A percentile compares a stretch with the other conserved stretches of the same genome.
phyloP scores from a whole-genome alignment of 2,329 filamentous ascomycete species.

The Fusarium cicatricum region DNA sequence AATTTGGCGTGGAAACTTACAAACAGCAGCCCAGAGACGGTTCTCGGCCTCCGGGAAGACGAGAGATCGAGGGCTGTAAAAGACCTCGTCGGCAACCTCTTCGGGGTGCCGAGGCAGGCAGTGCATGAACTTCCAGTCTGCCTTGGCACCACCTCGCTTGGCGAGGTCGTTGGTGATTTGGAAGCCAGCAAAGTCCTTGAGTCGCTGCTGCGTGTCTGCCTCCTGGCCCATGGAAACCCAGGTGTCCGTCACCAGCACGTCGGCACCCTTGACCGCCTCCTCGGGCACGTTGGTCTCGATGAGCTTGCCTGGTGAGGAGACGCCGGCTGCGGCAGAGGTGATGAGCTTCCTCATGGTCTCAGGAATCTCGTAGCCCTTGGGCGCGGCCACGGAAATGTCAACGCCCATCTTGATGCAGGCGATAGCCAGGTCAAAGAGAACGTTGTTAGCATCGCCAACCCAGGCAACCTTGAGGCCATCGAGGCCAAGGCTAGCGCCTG shows the following conservation, averaged over 20 bases:
- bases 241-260: conserved; percentile 94
- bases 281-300: conserved; percentile 81
- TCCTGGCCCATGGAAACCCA: conserved; percentile 99
- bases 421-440: conserved; percentile 92
- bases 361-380: conserved; percentile 84
- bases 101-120: conserved; percentile 91
- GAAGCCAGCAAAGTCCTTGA: conserved; percentile 87
- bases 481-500: conserved; percentile 66
- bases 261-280: conserved; percentile 83
- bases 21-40: conserved; percentile 86
- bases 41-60: conserved; percentile 97
- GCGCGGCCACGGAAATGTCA: conserved; percentile 86
- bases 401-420: conserved; percentile 88
- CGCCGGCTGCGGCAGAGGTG: conserved; percentile 64
- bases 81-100: conserved; percentile 94
- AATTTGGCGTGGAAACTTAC: conserved; percentile 55
- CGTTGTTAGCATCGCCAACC: conserved; percentile 97
- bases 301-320: conserved; percentile 70
- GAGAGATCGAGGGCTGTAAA: conserved; percentile 84
- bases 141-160: conserved; percentile 83
- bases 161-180: conserved; percentile 91
- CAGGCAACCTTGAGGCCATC: conserved; percentile 91
- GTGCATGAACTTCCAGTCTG: conserved; percentile 98
- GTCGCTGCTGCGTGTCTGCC: conserved; percentile 76
- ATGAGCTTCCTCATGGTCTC: conserved; percentile 78